A percentile compares a stretch with the other conserved stretches of the same genome.
These are phyloP conservation scores for Lactifluus subvellereus DNA, from an alignment of 768 basidiomycete genomes.

Conservation along the genomic window DNA sequence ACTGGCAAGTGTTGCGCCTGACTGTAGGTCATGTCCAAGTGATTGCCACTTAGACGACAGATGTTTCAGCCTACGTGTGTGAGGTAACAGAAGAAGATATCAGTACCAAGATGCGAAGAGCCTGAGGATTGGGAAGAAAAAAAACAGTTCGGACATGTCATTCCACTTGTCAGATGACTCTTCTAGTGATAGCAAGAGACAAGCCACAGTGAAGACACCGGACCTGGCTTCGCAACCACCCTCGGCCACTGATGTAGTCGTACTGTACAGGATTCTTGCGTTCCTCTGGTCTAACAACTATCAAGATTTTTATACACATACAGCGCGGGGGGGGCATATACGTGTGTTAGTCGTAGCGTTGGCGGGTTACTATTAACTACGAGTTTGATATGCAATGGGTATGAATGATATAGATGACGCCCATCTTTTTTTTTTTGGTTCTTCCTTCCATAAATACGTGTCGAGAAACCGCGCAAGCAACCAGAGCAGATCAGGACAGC, in stretches of 20 bases:
- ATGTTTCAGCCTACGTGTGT: no score
- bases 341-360: not conserved
- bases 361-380: not conserved
- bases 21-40: no score
- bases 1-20: no score
- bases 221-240: no score
- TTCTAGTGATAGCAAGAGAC: no score
- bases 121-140: no score
- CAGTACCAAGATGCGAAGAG: no score
- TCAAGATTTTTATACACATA: not conserved
- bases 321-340: not conserved
- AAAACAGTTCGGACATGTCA: no score
- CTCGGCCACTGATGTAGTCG: not conserved
- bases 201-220: not conserved
- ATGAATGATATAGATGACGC: slow-evolving; percentile 11
- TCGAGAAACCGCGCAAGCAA: slow-evolving; percentile 8
- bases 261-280: not conserved
- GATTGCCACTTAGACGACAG: no score
- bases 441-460: slow-evolving; percentile 4
- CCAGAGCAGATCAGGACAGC: slow-evolving; percentile 21
- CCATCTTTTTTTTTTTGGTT: slow-evolving; percentile 4
- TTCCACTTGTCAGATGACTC: no score
- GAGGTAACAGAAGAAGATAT: no score
- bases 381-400: slow-evolving; percentile 9
- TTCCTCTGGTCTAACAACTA: not conserved